Percentiles rank a stretch among this genome's conserved stretches.
Evolutionary conservation across 2,329 filamentous ascomycete species (phyloP).

Genomic region (Trichoderma sp.): DNA sequence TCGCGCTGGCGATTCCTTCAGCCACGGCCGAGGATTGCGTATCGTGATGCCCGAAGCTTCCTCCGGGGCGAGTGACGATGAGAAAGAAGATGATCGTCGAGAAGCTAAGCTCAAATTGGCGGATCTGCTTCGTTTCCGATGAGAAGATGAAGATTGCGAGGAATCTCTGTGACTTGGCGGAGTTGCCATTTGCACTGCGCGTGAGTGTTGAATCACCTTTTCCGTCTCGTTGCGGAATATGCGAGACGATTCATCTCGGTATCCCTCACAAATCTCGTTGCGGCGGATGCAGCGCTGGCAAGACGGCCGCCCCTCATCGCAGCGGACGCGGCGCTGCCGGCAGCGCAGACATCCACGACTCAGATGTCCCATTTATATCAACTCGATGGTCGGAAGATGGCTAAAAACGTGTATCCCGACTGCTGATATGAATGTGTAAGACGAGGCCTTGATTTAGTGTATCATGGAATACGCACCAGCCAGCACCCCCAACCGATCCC

Average conservation of each 20-base stretch:
- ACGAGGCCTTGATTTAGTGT: background rate
- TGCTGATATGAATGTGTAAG: background rate
- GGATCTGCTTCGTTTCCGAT: background rate
- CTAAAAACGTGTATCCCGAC: background rate
- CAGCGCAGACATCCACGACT: slow-evolving; percentile 36
- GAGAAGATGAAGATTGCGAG: background rate
- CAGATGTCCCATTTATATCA: slow-evolving; percentile 27
- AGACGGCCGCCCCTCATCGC: slow-evolving; percentile 35
- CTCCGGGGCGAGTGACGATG: background rate
- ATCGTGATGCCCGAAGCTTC: background rate
- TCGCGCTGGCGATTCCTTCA: background rate
- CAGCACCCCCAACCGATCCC: too few relatives aligned
- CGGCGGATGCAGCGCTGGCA: slow-evolving; percentile 39
- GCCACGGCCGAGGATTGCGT: background rate
- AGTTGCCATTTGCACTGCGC: slow-evolving; percentile 19
- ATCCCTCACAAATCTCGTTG: slow-evolving; percentile 39
- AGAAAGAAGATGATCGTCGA: background rate
- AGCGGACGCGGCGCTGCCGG: slow-evolving; percentile 33
- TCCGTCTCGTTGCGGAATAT: slow-evolving; percentile 39
- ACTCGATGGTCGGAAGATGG: background rate
- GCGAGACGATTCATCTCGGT: slow-evolving; percentile 38
- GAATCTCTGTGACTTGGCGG: background rate
- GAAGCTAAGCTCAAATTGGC: background rate
- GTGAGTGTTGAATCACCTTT: slow-evolving; percentile 27
- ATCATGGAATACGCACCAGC: too few relatives aligned